Percentiles rank a stretch among this genome's conserved stretches.
Evolutionary conservation across 2,329 filamentous ascomycete species (phyloP).

Genomic region (Westerdykella aurantiaca): DNA sequence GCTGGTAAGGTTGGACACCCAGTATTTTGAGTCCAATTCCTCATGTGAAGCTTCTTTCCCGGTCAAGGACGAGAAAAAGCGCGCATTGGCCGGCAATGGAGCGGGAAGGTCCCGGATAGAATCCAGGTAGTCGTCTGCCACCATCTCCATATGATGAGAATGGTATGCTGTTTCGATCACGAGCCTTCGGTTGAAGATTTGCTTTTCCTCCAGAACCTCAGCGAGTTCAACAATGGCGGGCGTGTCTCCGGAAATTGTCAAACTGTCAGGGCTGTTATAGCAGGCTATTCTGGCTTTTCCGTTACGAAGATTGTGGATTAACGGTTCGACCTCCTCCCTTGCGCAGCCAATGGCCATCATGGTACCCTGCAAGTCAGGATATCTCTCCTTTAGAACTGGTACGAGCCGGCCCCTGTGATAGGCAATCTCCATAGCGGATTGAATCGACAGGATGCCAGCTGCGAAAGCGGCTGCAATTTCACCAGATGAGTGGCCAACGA

Average conservation of each 20-base stretch:
- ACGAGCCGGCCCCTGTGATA: slow-evolving; percentile 22
- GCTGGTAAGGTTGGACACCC: slow-evolving; percentile 10
- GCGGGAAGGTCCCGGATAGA: slow-evolving; percentile 16
- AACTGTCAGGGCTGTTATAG: slow-evolving; percentile 38
- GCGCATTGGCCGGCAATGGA: slow-evolving; percentile 11
- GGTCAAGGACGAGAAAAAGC: slow-evolving; percentile 16
- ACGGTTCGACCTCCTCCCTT: slow-evolving; percentile 9
- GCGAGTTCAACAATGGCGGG: slow-evolving; percentile 35
- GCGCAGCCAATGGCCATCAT: slow-evolving; percentile 22
- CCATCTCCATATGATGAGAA: slow-evolving; percentile 20
- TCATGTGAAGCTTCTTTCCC: slow-evolving; percentile 7
- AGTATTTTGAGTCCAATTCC: slow-evolving; percentile 10
- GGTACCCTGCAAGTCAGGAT: slow-evolving; percentile 12
- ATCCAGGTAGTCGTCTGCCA: slow-evolving; percentile 20
- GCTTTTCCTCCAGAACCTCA: slow-evolving; percentile 31
- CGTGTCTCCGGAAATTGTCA: slow-evolving; percentile 44
- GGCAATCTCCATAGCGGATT: slow-evolving; percentile 20
- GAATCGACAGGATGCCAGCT: slow-evolving; percentile 15
- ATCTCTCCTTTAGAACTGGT: slow-evolving; percentile 14
- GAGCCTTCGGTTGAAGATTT: slow-evolving; percentile 38
- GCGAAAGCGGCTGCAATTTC: slow-evolving; percentile 30
- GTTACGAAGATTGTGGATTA: slow-evolving; percentile 6
- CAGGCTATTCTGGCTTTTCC: slow-evolving; percentile 18
- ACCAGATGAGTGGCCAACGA: slow-evolving; percentile 27
- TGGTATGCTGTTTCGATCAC: slow-evolving; percentile 45